These are phyloP conservation scores for Sphagnum magellanicum DNA, from an alignment of 228 moss, liverwort and hornwort species.

Conservation along the genomic window DNA sequence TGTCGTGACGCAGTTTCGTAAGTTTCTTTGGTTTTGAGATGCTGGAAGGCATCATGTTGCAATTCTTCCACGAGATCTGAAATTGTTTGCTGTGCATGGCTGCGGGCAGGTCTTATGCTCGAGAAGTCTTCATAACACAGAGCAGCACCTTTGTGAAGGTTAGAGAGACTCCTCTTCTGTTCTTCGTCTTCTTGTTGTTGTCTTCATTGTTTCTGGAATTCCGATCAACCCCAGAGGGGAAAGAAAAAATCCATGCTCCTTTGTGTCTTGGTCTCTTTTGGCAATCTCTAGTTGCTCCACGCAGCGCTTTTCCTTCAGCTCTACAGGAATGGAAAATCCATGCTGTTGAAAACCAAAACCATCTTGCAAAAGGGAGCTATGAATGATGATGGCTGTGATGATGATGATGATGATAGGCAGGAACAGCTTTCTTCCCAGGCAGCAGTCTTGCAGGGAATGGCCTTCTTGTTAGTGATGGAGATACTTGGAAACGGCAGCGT, in stretches of 20 bases:
- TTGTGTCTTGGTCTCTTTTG: not conserved
- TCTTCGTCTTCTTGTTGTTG: no score
- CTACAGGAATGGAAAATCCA: no score
- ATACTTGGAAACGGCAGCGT: conserved; percentile 75
- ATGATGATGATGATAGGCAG: conserved; percentile 31
- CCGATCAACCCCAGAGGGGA: no score
- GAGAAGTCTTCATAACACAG: conserved; percentile 60
- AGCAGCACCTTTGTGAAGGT: conserved; percentile 69
- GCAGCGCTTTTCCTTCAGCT: no score
- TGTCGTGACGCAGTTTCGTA: no score
- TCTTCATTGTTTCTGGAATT: no score
- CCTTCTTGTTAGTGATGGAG: conserved; percentile 68
- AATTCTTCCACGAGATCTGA: not conserved
- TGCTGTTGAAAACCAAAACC: no score
- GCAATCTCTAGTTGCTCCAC: not conserved
- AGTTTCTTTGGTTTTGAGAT: no score
- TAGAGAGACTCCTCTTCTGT: not conserved
- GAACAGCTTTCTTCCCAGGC: conserved; percentile 74
- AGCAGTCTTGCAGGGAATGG: conserved; percentile 75
- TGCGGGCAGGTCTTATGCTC: conserved; percentile 34
- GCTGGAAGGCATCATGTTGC: no score
- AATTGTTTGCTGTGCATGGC: not conserved
- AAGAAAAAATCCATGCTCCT: no score
- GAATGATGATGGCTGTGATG: not conserved
- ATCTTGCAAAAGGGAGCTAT: no score